Evolutionary conservation across 2,329 filamentous ascomycete species (phyloP).

Genomic region (Paecilomyces formosus): DNA sequence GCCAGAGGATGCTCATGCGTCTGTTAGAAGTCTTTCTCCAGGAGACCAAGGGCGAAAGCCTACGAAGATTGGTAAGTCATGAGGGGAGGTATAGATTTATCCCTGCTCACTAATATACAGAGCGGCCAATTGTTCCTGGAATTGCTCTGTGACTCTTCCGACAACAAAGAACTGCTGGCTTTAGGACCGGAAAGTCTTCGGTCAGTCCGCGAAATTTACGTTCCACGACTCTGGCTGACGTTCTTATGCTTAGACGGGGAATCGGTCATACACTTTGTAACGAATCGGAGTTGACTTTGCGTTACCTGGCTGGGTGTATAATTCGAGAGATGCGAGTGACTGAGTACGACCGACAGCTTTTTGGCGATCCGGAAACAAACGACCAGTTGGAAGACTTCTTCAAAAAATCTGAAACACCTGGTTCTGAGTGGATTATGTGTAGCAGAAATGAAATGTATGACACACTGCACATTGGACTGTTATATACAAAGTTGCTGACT

Average conservation of each 20-base stretch:
- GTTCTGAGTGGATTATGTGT: background rate
- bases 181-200: background rate
- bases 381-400: slow-evolving; percentile 3
- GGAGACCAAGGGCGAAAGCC: background rate
- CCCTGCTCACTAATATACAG: slow-evolving; percentile 10
- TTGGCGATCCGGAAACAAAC: slow-evolving; percentile 6
- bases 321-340: slow-evolving; percentile 8
- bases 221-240: background rate
- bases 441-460: background rate
- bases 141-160: slow-evolving; percentile 8
- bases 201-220: background rate
- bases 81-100: background rate
- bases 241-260: background rate
- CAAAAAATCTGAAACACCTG: background rate
- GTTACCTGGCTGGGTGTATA: slow-evolving; percentile 13
- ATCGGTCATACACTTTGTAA: slow-evolving; percentile 7
- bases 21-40: slow-evolving; percentile 4
- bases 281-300: slow-evolving; percentile 9
- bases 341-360: background rate
- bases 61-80: slow-evolving; percentile 13
- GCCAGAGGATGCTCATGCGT: slow-evolving; percentile 3
- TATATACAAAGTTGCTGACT: background rate
- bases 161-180: slow-evolving; percentile 1
- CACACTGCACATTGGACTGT: background rate
- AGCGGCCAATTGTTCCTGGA: slow-evolving; percentile 17